phyloP scores from a whole-genome alignment of 116 monocot species.

The Trichopus zeylanicus region DNA sequence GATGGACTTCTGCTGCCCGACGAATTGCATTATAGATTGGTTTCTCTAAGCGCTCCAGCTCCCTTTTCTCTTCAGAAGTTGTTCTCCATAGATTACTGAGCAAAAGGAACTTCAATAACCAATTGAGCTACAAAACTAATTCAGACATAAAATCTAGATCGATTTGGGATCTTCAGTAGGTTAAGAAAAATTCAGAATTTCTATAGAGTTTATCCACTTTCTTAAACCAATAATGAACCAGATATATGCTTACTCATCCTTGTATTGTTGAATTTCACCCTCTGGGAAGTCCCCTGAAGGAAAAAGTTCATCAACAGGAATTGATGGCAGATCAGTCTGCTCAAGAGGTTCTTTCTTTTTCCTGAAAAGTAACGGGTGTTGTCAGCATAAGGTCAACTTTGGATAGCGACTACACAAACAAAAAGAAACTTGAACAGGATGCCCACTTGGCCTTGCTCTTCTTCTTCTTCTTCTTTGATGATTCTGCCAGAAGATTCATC shows the following conservation, averaged over 20 bases:
- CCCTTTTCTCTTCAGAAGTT: slow-evolving; percentile 95
- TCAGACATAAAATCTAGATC: too few species aligned
- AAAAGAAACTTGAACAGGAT: too few species aligned
- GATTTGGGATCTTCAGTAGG: neutral
- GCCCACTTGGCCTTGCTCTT: slow-evolving; percentile 78
- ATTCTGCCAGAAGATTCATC: slow-evolving; percentile 28
- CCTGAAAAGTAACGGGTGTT: too few species aligned
- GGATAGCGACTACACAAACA: too few species aligned
- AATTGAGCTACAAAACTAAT: neutral
- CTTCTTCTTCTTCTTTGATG: slow-evolving; percentile 94
- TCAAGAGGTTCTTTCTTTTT: slow-evolving; percentile 77
- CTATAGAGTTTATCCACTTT: too few species aligned
- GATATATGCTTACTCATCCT: slow-evolving; percentile 85
- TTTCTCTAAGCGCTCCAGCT: slow-evolving; percentile 80
- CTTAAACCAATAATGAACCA: too few species aligned
- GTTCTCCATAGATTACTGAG: slow-evolving; percentile 88
- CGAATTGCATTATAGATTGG: slow-evolving; percentile 89
- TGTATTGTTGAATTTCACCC: slow-evolving; percentile 97
- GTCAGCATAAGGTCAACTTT: too few species aligned
- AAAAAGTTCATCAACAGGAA: slow-evolving; percentile 81
- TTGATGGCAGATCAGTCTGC: slow-evolving; percentile 84
- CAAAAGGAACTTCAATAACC: slow-evolving; percentile 5
- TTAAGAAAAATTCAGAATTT: too few species aligned
- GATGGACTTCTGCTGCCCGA: slow-evolving; percentile 98
- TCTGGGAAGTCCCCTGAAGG: slow-evolving; percentile 69